Conservation (phyloP, 495 filamentous ascomycete genomes). For the Pseudevernia furfuracea region DNA sequence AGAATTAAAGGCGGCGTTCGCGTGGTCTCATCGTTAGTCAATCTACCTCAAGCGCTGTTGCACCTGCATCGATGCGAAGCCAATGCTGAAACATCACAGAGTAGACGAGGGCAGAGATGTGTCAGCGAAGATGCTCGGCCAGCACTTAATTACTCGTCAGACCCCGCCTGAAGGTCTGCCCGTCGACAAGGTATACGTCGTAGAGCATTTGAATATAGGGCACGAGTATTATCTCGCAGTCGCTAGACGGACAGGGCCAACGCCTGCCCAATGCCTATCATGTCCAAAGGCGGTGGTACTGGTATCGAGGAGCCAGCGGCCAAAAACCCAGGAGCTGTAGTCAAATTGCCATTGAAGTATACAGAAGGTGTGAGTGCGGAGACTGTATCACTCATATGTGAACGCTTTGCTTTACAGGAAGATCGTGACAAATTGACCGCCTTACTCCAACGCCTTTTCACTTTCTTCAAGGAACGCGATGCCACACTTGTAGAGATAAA, state of each 20-base stretch:
- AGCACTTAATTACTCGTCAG: too few relatives aligned
- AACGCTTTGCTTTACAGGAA: not conserved
- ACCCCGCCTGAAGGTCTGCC: too few relatives aligned
- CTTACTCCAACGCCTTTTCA: not conserved
- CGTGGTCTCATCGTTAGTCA: too few relatives aligned
- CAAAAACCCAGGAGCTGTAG: not conserved
- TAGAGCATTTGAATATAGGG: too few relatives aligned
- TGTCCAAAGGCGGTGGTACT: not conserved
- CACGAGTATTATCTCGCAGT: too few relatives aligned
- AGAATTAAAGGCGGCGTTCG: too few relatives aligned
- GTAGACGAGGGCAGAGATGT: too few relatives aligned
- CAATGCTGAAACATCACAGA: too few relatives aligned
- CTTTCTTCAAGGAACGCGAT: not conserved
- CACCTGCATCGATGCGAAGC: too few relatives aligned
- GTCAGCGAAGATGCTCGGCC: too few relatives aligned
- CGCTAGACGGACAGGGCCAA: not conserved
- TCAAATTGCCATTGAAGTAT: not conserved
- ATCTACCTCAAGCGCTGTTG: too few relatives aligned
- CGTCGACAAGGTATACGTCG: too few relatives aligned
- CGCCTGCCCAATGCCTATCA: not conserved
- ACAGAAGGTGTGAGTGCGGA: not conserved
- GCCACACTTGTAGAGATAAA: not conserved
- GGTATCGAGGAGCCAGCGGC: not conserved
- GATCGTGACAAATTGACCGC: not conserved
- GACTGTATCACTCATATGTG: not conserved